These are phyloP conservation scores for Populus hybrid DNA, from an alignment of 441 rosid species.

Conservation along the genomic window DNA sequence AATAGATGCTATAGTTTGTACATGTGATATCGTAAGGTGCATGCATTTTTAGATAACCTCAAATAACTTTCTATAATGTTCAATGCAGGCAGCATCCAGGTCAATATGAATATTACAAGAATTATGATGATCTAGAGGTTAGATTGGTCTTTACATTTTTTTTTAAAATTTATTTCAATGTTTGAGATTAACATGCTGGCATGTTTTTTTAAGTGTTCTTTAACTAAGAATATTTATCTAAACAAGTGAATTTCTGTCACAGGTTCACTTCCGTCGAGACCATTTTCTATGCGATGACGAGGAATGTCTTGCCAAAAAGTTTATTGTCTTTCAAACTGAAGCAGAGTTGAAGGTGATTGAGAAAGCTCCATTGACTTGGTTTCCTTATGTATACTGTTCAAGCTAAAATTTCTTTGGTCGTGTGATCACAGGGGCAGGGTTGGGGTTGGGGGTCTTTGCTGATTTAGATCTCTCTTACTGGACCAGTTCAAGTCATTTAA, in stretches of 20 bases:
- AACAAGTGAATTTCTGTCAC: conserved; percentile 21
- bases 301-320: conserved; percentile 82
- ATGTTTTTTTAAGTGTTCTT: neutral
- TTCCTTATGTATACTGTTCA: conserved; percentile 3
- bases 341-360: conserved; percentile 80
- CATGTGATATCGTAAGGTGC: neutral
- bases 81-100: conserved; percentile 87
- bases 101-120: conserved; percentile 78
- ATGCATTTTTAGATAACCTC: neutral
- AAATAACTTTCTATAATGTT: conserved; percentile 9
- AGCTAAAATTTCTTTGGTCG: neutral
- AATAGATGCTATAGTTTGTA: neutral
- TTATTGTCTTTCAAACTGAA: conserved; percentile 79
- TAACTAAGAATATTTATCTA: conserved; percentile 3
- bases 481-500: conserved; percentile 9
- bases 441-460: neutral
- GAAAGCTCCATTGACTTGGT: neutral
- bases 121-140: conserved; percentile 91
- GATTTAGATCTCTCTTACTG: neutral
- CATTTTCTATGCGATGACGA: conserved; percentile 96
- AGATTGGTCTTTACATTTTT: conserved; percentile 10
- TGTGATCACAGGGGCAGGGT: neutral
- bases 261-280: conserved; percentile 87
- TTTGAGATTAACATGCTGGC: neutral
- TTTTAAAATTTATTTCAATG: neutral